Percentiles rank a stretch among this genome's conserved stretches.
Evolutionary conservation across 805 yeast genomes (phyloP).

Genomic region (Candida suzukii): DNA sequence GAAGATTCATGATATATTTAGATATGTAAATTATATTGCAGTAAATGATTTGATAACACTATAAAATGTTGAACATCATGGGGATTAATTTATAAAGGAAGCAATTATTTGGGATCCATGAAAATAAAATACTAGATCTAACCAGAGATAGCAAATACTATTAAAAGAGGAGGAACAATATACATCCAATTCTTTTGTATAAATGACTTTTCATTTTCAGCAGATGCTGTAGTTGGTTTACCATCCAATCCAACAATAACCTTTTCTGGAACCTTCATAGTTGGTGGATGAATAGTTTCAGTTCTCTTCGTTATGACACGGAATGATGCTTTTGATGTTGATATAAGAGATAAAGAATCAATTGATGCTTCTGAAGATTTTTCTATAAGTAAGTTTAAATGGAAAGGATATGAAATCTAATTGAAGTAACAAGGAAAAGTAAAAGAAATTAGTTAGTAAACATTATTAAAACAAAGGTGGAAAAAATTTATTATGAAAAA

Average conservation of each 20-base stretch:
- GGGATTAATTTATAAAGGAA: no score
- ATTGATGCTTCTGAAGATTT: neutral
- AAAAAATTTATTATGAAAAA: neutral
- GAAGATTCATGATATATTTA: no score
- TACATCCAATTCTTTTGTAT: conserved; percentile 60
- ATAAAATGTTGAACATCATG: no score
- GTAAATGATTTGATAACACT: no score
- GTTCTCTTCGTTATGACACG: conserved; percentile 5
- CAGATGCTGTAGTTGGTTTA: conserved; percentile 3
- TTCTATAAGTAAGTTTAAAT: conserved; percentile 10
- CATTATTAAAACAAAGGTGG: no score
- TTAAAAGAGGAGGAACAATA: conserved; percentile 42
- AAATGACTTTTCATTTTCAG: conserved; percentile 32
- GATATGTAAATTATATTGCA: no score
- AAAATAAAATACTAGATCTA: neutral
- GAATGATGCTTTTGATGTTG: neutral
- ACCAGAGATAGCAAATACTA: neutral
- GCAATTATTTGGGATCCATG: neutral
- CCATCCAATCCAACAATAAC: conserved; percentile 7
- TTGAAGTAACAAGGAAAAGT: no score
- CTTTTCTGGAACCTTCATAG: conserved; percentile 4
- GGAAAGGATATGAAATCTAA: conserved; percentile 8
- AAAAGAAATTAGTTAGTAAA: neutral
- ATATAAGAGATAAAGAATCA: conserved; percentile 3
- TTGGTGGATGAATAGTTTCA: conserved; percentile 6